Base-by-base conservation (phyloP, 2,329 filamentous ascomycete genomes). In the Ramularia collo-cygni region DNA sequence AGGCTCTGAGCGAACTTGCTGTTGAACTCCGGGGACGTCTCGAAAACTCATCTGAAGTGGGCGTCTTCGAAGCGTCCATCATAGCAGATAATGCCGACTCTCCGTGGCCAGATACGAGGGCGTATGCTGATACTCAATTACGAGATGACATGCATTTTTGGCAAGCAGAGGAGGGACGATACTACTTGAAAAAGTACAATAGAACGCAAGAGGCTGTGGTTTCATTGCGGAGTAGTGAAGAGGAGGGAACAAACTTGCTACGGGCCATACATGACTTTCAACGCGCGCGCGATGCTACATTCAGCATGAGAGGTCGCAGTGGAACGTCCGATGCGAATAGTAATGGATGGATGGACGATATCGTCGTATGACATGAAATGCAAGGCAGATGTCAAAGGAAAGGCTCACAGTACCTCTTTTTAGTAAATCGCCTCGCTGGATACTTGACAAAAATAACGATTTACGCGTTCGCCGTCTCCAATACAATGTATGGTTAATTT, bases 121-220 rank as follows among this genome's bases (percentile, higher is more conserved):
- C 27, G 6, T 57, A 49, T 32, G 43, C 48, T 6, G 57, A 57
- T 2, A 64, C 63, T 24, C 68, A 71, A 17, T 51, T 77, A 3
- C 54, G 63, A 26, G 55, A 65, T 1, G 65, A 65, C 28, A 50
- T 77, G 13, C 56, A 53, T 16, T 59, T 59, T 24, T 77, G 74
- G 74, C 64, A 65, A 15, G 47, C 54, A 6, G 61, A 64, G 36
- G 59, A 64, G 19, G 64, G 59, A 2, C 63, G 56, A 36, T 69
- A 75, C 45, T 74, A 65, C 51, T 66, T 76, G 21, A 63, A 64
- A 15, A 60, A 66, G 12, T 67, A 67, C 2, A 63, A 64, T 28
- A 60, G 60, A 8, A 64, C 62, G 12, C 68, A 65, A 44, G 68
- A 72, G 44, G 60, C 76, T 1, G 28, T 51, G 1, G 55, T 72